Evolutionary conservation across 768 basidiomycete species (phyloP).

Genomic region (Trametes sanguinea): DNA sequence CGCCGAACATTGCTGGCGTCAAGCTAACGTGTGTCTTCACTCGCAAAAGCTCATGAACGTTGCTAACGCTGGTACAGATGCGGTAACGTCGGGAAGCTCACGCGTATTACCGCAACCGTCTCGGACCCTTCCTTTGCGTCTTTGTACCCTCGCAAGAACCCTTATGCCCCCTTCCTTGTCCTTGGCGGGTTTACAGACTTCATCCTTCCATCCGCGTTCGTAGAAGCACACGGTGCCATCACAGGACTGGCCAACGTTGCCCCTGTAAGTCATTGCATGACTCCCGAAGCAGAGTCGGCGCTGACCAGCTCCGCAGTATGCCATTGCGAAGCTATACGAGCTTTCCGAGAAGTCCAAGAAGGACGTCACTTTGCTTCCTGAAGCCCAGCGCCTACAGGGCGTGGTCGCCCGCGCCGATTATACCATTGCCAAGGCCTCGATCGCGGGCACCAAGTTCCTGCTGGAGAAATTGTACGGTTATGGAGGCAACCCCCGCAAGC

Average conservation of each 20-base stretch:
- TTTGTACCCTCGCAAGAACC: conserved; percentile 66
- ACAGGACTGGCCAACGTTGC: conserved; percentile 88
- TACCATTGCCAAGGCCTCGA: conserved; percentile 73
- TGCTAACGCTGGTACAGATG: conserved; percentile 51
- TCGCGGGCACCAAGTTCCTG: conserved; percentile 83
- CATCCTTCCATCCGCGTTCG: conserved; percentile 69
- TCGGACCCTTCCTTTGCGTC: conserved; percentile 56
- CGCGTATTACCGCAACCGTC: conserved; percentile 73
- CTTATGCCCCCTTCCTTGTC: conserved; percentile 73
- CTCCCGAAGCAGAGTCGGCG: background rate
- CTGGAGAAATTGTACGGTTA: conserved; percentile 77
- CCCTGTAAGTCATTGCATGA: conserved; percentile 50
- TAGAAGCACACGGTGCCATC: conserved; percentile 84
- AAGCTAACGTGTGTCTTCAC: conserved; percentile 75
- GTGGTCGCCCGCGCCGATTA: conserved; percentile 80
- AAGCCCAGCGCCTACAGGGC: conserved; percentile 76
- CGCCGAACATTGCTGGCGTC: conserved; percentile 79
- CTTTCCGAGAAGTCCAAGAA: conserved; percentile 57
- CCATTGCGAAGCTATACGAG: conserved; percentile 61
- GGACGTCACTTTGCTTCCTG: conserved; percentile 57
- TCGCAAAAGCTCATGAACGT: background rate
- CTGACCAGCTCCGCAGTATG: conserved; percentile 40
- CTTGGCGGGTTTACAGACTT: conserved; percentile 88
- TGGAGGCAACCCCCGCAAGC: conserved; percentile 74
- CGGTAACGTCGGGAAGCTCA: conserved; percentile 89